phyloP scores from a whole-genome alignment of 768 basidiomycete genomes.

The Psilocybe cyanescens region DNA sequence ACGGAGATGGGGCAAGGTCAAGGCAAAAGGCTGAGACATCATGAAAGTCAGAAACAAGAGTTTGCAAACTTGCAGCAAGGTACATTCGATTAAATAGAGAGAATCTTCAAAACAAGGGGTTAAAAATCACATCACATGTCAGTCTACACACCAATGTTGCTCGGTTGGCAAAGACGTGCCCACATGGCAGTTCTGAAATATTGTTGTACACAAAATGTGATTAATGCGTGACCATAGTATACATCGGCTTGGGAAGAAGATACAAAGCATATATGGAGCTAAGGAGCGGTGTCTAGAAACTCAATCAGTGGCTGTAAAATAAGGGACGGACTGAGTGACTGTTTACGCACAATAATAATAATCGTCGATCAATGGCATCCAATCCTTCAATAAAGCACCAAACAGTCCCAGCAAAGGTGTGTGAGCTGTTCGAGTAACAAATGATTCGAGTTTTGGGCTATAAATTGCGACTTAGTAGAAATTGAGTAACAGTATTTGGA shows the following conservation, averaged over 20 bases:
- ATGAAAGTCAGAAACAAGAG: constrained; percentile 12
- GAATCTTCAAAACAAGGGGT: background rate
- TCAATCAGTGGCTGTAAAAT: background rate
- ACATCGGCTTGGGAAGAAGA: constrained; percentile 16
- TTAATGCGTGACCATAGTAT: constrained; percentile 14
- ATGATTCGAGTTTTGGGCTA: constrained; percentile 75
- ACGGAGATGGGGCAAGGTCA: constrained; percentile 40
- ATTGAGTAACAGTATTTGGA: background rate
- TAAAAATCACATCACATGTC: constrained; percentile 9
- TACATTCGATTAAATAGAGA: constrained; percentile 3
- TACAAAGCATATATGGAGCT: constrained; percentile 21
- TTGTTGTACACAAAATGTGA: constrained; percentile 1
- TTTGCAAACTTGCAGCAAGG: background rate
- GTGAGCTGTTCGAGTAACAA: constrained; percentile 57
- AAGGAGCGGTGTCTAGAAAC: constrained; percentile 45
- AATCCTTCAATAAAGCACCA: constrained; percentile 75
- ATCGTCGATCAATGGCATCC: constrained; percentile 88
- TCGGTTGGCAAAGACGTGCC: background rate
- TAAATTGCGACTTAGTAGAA: constrained; percentile 11
- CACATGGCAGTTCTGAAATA: constrained; percentile 5
- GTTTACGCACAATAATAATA: constrained; percentile 86
- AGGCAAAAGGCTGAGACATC: constrained; percentile 30
- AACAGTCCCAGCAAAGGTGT: constrained; percentile 71
- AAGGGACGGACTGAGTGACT: background rate
- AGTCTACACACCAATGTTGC: constrained; percentile 1